phyloP scores from a whole-genome alignment of 331 rosid species.

The Acacia concinna region DNA sequence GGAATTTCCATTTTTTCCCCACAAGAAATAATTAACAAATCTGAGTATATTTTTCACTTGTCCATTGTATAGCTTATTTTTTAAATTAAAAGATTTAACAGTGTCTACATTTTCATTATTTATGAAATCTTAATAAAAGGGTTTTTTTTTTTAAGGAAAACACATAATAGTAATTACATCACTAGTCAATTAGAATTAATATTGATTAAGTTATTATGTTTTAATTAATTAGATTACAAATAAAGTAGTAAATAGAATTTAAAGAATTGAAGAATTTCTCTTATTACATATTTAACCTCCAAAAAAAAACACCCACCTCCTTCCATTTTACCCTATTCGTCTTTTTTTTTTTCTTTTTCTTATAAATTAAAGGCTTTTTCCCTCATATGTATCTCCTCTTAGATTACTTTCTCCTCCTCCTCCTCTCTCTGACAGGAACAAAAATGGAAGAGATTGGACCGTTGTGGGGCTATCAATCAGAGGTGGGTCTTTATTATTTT shows the following conservation, averaged over 20 bases:
- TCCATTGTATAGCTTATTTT: neutral
- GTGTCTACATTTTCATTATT: too few relatives aligned
- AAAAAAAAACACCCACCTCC: conserved; percentile 5
- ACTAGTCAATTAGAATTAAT: too few relatives aligned
- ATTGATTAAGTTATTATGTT: too few relatives aligned
- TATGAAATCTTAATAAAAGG: too few relatives aligned
- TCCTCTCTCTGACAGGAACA: neutral
- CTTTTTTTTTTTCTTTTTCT: neutral
- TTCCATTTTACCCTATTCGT: conserved; percentile 22
- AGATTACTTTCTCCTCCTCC: conserved; percentile 10
- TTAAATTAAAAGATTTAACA: too few relatives aligned
- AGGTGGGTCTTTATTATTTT: conserved; percentile 49
- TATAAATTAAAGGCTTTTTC: conserved; percentile 50
- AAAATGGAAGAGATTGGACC: conserved; percentile 63
- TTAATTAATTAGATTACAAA: too few relatives aligned
- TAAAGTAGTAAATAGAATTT: too few relatives aligned
- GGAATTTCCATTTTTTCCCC: conserved; percentile 31
- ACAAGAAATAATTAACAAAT: neutral
- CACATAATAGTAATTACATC: too few relatives aligned
- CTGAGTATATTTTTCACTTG: neutral
- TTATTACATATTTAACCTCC: too few relatives aligned
- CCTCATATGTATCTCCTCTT: conserved; percentile 30
- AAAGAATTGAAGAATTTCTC: too few relatives aligned
- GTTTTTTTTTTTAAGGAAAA: too few relatives aligned
- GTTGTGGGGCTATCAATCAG: conserved; percentile 43